Conservation (phyloP, 345 rosid species). For the Ricinus communis region DNA sequence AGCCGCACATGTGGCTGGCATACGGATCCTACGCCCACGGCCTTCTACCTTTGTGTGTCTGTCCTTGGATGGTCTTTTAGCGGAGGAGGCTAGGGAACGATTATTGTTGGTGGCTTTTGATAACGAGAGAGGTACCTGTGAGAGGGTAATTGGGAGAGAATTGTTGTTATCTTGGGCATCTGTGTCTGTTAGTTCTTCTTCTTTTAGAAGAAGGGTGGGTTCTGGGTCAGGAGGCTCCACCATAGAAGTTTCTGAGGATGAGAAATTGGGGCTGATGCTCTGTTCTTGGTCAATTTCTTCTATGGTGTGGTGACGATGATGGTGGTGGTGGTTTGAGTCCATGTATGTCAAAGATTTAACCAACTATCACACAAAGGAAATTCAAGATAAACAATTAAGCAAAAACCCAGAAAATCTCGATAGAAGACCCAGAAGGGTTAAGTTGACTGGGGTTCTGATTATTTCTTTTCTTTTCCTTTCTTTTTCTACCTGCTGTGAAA, state of each 20-base stretch:
- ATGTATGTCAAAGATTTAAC: background rate
- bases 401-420: background rate
- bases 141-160: constrained; percentile 25
- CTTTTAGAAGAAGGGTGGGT: constrained; percentile 33
- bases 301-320: constrained; percentile 21
- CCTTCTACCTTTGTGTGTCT: constrained; percentile 91
- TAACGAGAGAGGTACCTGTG: constrained; percentile 11
- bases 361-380: background rate
- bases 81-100: constrained; percentile 21
- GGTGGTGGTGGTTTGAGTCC: background rate
- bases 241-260: constrained; percentile 23
- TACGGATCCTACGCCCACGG: constrained; percentile 74
- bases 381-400: background rate
- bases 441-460: no score
- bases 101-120: background rate
- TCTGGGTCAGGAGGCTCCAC: constrained; percentile 31
- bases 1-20: constrained; percentile 76
- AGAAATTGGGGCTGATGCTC: constrained; percentile 26
- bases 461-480: no score
- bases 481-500: background rate
- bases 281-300: constrained; percentile 40
- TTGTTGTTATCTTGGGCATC: constrained; percentile 19
- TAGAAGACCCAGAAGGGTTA: background rate
- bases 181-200: constrained; percentile 35
- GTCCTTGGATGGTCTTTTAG: constrained; percentile 54